Evolutionary conservation across 768 basidiomycete species (phyloP).

Genomic region (Coprinopsis marcescibilis): DNA sequence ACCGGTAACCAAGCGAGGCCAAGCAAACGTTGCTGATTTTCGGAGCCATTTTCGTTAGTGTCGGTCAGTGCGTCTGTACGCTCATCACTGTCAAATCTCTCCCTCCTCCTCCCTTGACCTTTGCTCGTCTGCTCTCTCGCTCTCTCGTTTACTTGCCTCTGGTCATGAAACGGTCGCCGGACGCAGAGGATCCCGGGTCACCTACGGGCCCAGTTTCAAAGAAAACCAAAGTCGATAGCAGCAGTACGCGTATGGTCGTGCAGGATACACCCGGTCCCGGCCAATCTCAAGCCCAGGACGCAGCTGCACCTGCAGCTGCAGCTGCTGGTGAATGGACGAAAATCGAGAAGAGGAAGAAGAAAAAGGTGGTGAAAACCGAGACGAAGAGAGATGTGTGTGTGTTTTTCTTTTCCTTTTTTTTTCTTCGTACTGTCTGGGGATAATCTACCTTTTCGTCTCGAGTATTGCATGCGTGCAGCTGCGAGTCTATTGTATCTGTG

Average conservation of each 20-base stretch:
- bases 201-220: constrained; percentile 23
- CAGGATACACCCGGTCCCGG: constrained; percentile 11
- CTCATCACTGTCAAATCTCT: background rate
- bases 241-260: background rate
- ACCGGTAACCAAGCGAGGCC: background rate
- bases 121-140: too few relatives aligned
- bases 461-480: too few relatives aligned
- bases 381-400: constrained; percentile 56
- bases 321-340: constrained; percentile 49
- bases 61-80: background rate
- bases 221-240: constrained; percentile 27
- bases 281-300: too few relatives aligned
- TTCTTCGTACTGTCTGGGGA: background rate
- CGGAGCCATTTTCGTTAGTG: background rate
- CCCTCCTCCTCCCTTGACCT: background rate
- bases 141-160: too few relatives aligned
- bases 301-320: too few relatives aligned
- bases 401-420: constrained; percentile 13
- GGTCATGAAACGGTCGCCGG: background rate
- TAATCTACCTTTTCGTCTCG: background rate
- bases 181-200: background rate
- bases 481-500: background rate
- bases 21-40: background rate
- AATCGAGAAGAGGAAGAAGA: constrained; percentile 66
- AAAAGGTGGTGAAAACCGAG: constrained; percentile 58